Percentiles rank a stretch among this genome's conserved stretches.
phyloP scores from a whole-genome alignment of 2,329 filamentous ascomycete genomes.

The Ceratocystis papillata region DNA sequence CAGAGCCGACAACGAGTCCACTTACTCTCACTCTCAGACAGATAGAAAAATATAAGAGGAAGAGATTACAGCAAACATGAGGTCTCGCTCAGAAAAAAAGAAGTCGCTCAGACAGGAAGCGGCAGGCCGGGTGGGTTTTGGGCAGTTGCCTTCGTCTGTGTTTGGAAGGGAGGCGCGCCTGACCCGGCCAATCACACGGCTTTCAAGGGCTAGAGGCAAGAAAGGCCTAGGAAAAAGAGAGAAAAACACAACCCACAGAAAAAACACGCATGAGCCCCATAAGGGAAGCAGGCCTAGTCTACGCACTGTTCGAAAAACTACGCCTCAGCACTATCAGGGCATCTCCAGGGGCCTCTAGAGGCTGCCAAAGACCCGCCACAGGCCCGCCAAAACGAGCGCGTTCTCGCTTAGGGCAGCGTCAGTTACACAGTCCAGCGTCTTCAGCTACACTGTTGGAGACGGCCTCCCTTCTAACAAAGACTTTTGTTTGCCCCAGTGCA shows the following conservation, averaged over 20 bases:
- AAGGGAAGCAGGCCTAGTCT: too few species aligned
- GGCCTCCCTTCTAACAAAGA: too few species aligned
- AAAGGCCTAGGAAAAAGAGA: neutral
- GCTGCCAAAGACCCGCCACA: too few species aligned
- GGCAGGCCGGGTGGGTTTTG: constrained; percentile 16
- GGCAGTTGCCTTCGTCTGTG: constrained; percentile 16
- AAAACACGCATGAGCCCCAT: constrained; percentile 21
- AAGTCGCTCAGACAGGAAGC: constrained; percentile 4
- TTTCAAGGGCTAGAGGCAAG: neutral
- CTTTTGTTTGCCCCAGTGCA: constrained; percentile 11
- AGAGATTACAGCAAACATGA: neutral
- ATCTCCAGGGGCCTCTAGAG: too few species aligned
- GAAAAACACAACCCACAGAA: constrained; percentile 4
- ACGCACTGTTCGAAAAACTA: too few species aligned
- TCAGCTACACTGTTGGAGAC: neutral
- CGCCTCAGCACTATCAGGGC: too few species aligned
- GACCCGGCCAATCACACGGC: constrained; percentile 20
- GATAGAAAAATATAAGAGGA: constrained; percentile 17
- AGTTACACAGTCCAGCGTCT: neutral
- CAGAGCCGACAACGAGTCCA: neutral
- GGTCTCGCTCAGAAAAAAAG: constrained; percentile 15
- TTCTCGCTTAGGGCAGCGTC: neutral
- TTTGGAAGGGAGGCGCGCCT: constrained; percentile 22
- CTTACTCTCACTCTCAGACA: neutral
- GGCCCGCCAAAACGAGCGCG: neutral